A percentile compares a stretch with the other conserved stretches of the same genome.
Conservation (phyloP, 2,329 filamentous ascomycete species). For the Ampelomyces quisqualis region DNA sequence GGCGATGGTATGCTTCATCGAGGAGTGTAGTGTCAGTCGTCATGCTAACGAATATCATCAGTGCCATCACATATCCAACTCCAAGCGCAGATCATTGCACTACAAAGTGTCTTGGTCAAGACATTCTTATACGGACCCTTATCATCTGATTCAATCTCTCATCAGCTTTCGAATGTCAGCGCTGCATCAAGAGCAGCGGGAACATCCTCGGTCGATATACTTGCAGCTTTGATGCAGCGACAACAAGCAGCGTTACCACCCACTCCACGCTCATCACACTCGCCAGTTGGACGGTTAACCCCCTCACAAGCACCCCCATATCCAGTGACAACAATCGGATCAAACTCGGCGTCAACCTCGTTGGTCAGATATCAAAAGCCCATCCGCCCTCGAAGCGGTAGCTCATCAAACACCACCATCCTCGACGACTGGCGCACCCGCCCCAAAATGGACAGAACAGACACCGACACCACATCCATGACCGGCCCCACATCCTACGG, state of each 20-base stretch:
- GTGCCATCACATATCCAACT: conserved; percentile 36
- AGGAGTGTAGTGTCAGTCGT: too few relatives aligned
- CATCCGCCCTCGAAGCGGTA: conserved; percentile 14
- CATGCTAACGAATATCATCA: too few relatives aligned
- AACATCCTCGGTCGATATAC: conserved; percentile 29
- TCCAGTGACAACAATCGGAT: conserved; percentile 12
- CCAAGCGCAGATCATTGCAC: conserved; percentile 40
- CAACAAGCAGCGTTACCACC: conserved; percentile 20
- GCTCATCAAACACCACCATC: conserved; percentile 31
- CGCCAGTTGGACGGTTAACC: conserved; percentile 11
- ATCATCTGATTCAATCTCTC: conserved; percentile 34
- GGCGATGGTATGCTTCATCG: conserved; percentile 34
- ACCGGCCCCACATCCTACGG: conserved; percentile 26
- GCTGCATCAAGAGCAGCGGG: conserved; percentile 35
- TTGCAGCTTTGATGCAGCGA: conserved; percentile 30
- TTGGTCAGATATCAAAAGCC: conserved; percentile 25
- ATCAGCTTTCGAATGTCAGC: conserved; percentile 34
- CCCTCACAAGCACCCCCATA: conserved; percentile 13
- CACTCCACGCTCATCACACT: conserved; percentile 18
- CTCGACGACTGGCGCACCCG: conserved; percentile 17
- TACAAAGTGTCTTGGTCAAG: conserved; percentile 35
- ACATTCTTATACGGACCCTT: conserved; percentile 41
- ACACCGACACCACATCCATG: conserved; percentile 29
- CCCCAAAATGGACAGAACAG: conserved; percentile 17
- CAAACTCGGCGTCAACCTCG: conserved; percentile 25